These are phyloP conservation scores for Solanum hybrid DNA, from an alignment of 305 asterid genomes.

Conservation along the genomic window DNA sequence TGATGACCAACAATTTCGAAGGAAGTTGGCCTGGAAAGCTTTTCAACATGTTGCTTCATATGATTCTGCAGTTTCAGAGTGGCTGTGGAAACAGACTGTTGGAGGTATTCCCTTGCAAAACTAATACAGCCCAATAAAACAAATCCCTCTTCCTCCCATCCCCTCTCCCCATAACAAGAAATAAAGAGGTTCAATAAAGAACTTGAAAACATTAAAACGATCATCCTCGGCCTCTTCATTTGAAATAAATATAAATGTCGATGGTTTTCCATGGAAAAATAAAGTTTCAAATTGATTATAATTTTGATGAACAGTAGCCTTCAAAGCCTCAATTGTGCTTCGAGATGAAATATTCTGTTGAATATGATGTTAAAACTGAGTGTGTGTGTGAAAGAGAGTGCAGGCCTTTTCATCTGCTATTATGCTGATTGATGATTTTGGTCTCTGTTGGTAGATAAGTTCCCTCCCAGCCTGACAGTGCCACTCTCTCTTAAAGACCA, in stretches of 20 bases:
- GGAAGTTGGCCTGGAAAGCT: conserved; percentile 88
- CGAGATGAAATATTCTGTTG: background rate
- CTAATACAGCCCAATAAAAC: background rate
- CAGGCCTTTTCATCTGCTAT: background rate
- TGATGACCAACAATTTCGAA: conserved; percentile 59
- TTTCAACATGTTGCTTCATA: conserved; percentile 93
- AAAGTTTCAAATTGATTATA: background rate
- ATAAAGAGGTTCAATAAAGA: background rate
- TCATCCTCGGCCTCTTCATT: background rate
- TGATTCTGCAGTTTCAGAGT: conserved; percentile 96
- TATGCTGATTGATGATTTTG: conserved; percentile 1
- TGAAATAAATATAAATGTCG: background rate
- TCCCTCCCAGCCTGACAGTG: conserved; percentile 70
- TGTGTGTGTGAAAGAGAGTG: background rate
- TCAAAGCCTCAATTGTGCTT: background rate
- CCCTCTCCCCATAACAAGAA: background rate
- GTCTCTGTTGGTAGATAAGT: conserved; percentile 47
- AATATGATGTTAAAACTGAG: background rate
- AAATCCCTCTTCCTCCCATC: background rate
- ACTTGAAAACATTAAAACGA: background rate
- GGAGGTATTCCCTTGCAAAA: conserved; percentile 40
- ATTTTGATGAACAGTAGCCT: background rate
- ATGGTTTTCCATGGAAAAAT: background rate
- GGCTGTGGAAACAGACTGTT: conserved; percentile 89
- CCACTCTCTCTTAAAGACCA: conserved; percentile 73